A percentile compares a stretch with the other conserved stretches of the same genome.
Conservation (phyloP, 805 yeast genomes). For the Wickerhamiella kurtzmanii region DNA sequence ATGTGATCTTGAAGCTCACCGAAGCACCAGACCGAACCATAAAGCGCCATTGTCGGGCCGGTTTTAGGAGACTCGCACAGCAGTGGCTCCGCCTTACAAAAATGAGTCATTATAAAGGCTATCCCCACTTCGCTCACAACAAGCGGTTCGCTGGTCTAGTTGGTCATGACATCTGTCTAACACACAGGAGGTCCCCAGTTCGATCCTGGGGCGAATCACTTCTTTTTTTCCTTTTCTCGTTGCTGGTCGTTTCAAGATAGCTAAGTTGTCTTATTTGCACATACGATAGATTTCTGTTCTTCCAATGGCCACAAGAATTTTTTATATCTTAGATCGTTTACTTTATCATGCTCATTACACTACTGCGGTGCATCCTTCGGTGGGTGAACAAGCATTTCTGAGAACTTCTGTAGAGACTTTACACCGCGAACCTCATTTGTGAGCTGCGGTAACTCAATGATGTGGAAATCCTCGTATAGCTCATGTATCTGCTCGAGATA, state of each 20-base stretch:
- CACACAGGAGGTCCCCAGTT: slow-evolving; percentile 99
- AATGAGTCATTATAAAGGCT: too few relatives aligned
- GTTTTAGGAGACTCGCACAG: too few relatives aligned
- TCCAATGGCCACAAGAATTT: too few relatives aligned
- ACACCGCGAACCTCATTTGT: slow-evolving; percentile 93
- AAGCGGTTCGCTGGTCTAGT: slow-evolving; percentile 64
- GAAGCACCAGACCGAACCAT: too few relatives aligned
- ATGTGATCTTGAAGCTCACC: too few relatives aligned
- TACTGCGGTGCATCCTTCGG: slow-evolving; percentile 26
- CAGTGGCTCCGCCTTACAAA: neutral
- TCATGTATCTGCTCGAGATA: slow-evolving; percentile 92
- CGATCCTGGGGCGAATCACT: slow-evolving; percentile 99
- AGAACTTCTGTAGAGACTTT: slow-evolving; percentile 69
- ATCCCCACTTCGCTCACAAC: neutral
- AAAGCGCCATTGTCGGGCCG: too few relatives aligned
- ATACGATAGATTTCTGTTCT: too few relatives aligned
- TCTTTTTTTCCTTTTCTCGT: slow-evolving; percentile 21
- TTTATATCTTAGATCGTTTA: neutral
- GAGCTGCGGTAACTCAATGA: slow-evolving; percentile 88
- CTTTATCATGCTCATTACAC: slow-evolving; percentile 23
- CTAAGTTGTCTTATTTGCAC: neutral
- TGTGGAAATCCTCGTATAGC: slow-evolving; percentile 90
- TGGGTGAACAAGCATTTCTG: slow-evolving; percentile 65
- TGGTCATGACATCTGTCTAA: slow-evolving; percentile 99
- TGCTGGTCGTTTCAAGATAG: neutral